A percentile compares a stretch with the other conserved stretches of the same genome.
phyloP scores from a whole-genome alignment of 1,139 yeast species.

The Pichia terricola region DNA sequence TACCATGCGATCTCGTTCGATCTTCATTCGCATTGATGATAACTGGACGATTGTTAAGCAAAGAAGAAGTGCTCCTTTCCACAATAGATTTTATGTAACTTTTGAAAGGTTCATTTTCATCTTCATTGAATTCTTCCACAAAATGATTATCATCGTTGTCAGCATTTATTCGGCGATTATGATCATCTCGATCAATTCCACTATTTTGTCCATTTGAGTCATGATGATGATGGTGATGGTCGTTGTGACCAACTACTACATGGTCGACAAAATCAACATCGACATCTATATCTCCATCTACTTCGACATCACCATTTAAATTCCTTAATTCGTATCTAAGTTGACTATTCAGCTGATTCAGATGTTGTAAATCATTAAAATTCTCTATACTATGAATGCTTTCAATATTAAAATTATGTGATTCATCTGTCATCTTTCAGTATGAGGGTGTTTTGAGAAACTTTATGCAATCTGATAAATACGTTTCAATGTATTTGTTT shows the following conservation, averaged over 20 bases:
- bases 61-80: slow-evolving; percentile 4
- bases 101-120: slow-evolving; percentile 13
- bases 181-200: background rate
- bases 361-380: slow-evolving; percentile 7
- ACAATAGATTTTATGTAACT: slow-evolving; percentile 13
- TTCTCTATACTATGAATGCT: slow-evolving; percentile 7
- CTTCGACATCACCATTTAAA: slow-evolving; percentile 7
- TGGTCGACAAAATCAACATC: background rate
- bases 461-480: too few relatives aligned
- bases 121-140: slow-evolving; percentile 3
- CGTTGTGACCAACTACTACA: too few relatives aligned
- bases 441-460: too few relatives aligned
- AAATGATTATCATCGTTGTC: background rate
- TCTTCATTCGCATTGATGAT: too few relatives aligned
- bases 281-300: slow-evolving; percentile 1
- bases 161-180: background rate
- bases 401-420: slow-evolving; percentile 41
- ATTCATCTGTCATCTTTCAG: slow-evolving; percentile 41
- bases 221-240: too few relatives aligned
- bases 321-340: slow-evolving; percentile 10
- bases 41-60: too few relatives aligned
- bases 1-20: too few relatives aligned
- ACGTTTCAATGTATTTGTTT: too few relatives aligned
- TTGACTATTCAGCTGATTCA: slow-evolving; percentile 11
- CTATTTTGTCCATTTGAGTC: too few relatives aligned